Evolutionary conservation across 1,284 basidiomycete genomes (phyloP).

Genomic region (Thecaphora frezii): DNA sequence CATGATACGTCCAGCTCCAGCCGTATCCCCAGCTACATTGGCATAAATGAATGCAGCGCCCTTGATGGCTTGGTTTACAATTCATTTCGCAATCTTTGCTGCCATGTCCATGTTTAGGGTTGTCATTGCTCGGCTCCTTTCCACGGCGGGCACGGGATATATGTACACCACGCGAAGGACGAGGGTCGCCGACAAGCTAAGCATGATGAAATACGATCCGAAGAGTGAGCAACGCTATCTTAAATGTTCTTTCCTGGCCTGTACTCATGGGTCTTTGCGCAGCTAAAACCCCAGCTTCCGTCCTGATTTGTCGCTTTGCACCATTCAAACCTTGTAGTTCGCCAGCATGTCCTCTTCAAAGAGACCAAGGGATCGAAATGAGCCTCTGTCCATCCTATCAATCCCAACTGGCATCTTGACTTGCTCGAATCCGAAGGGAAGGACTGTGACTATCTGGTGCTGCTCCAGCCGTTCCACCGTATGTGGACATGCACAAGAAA

Average conservation of each 20-base stretch:
- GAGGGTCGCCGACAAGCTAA: slow-evolving; percentile 45
- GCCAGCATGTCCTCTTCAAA: slow-evolving; percentile 54
- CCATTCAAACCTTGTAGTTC: no score
- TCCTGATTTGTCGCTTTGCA: background rate
- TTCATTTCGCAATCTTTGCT: background rate
- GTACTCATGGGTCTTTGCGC: no score
- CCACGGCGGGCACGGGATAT: slow-evolving; percentile 55
- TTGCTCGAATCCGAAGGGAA: no score
- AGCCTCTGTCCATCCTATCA: no score
- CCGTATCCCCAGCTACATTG: no score
- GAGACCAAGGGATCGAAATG: slow-evolving; percentile 48
- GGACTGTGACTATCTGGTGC: no score
- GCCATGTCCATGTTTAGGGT: slow-evolving; percentile 24
- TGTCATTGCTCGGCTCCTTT: slow-evolving; percentile 54
- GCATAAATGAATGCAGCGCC: no score
- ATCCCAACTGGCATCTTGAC: background rate
- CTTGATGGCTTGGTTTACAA: no score
- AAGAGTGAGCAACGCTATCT: slow-evolving; percentile 39
- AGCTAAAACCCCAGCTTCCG: background rate
- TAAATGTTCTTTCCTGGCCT: no score
- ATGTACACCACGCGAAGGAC: slow-evolving; percentile 54
- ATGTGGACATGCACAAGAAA: background rate
- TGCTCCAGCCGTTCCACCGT: no score
- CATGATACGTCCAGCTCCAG: no score
- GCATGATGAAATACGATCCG: slow-evolving; percentile 58